A percentile compares a stretch with the other conserved stretches of the same genome.
Conservation (phyloP, 1,139 yeast genomes). For the Yamadazyma songkhlaensis region DNA sequence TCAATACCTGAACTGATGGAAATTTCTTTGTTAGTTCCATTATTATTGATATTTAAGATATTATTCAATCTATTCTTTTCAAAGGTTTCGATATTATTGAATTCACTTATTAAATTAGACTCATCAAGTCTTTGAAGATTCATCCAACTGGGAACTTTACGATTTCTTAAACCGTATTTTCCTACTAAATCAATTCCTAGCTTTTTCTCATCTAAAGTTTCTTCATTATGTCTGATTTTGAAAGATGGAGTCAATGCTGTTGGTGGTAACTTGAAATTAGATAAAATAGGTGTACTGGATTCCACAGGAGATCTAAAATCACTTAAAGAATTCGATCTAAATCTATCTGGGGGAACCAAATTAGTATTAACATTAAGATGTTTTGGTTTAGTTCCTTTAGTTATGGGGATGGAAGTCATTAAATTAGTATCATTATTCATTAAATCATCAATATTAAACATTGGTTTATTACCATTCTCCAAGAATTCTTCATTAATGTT, state of each 20-base stretch:
- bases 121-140: conserved; percentile 8
- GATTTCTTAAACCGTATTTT: conserved; percentile 7
- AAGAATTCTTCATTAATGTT: neutral
- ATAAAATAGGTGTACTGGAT: conserved; percentile 15
- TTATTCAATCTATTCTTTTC: conserved; percentile 31
- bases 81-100: conserved; percentile 26
- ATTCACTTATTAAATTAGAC: conserved; percentile 14
- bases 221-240: conserved; percentile 45
- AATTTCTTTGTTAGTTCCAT: conserved; percentile 8
- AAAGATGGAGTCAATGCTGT: conserved; percentile 15
- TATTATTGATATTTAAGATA: conserved; percentile 21
- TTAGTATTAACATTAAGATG: neutral
- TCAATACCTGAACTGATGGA: conserved; percentile 60
- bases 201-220: conserved; percentile 16
- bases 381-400: neutral
- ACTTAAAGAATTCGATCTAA: conserved; percentile 15
- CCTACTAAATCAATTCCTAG: conserved; percentile 13
- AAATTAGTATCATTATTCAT: conserved; percentile 12
- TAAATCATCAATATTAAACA: conserved; percentile 12
- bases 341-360: neutral
- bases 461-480: conserved; percentile 14
- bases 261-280: conserved; percentile 15
- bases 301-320: conserved; percentile 12
- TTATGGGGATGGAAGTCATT: conserved; percentile 11
- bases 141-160: conserved; percentile 18